These are phyloP conservation scores for Hortaea werneckii DNA, from an alignment of 2,329 filamentous ascomycete species.

Conservation along the genomic window DNA sequence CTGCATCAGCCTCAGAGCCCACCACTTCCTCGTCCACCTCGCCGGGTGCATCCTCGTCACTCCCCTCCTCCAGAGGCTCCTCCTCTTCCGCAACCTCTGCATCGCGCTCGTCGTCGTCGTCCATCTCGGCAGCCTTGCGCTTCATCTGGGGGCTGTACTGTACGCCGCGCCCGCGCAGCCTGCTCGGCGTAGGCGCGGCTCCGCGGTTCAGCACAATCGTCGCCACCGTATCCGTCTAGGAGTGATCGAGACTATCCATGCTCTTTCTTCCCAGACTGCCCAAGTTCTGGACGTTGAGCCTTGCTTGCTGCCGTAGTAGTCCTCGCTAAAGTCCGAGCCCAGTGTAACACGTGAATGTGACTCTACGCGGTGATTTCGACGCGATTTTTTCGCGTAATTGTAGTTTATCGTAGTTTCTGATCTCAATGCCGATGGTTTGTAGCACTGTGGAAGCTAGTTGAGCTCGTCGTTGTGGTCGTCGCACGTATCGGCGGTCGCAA, in stretches of 20 bases:
- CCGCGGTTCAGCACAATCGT: constrained; percentile 22
- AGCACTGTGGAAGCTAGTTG: too few species aligned
- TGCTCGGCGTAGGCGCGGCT: constrained; percentile 21
- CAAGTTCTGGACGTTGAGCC: too few species aligned
- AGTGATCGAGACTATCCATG: neutral
- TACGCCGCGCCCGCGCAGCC: constrained; percentile 25
- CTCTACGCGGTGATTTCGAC: too few species aligned
- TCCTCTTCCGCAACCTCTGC: constrained; percentile 20
- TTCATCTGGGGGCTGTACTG: constrained; percentile 16
- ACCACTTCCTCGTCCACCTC: constrained; percentile 10
- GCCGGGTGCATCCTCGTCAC: constrained; percentile 20
- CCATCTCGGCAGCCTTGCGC: constrained; percentile 10
- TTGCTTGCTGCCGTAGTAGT: too few species aligned
- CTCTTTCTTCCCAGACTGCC: neutral
- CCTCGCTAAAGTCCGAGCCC: too few species aligned
- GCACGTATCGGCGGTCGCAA: too few species aligned
- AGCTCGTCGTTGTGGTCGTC: too few species aligned
- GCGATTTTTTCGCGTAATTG: too few species aligned
- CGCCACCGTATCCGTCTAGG: constrained; percentile 20
- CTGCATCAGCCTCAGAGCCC: constrained; percentile 39
- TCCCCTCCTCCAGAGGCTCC: constrained; percentile 17
- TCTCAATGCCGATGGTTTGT: too few species aligned
- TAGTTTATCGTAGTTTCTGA: too few species aligned
- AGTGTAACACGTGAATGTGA: too few species aligned
- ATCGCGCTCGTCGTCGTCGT: constrained; percentile 17